phyloP scores from a whole-genome alignment of 257 asterid species.

The Nicotiana sylvestris region DNA sequence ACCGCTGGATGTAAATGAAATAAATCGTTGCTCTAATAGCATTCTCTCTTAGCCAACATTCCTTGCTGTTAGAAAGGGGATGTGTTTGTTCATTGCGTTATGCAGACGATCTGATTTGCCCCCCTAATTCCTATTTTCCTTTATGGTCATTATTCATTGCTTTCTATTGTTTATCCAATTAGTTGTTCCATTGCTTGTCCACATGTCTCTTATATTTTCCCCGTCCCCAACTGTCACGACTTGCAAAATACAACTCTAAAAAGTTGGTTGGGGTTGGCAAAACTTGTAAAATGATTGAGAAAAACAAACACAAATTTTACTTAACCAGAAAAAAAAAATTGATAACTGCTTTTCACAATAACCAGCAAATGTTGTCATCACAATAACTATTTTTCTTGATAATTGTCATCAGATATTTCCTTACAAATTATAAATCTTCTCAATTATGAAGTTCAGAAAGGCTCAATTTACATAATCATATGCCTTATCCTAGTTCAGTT shows the following conservation, averaged over 20 bases:
- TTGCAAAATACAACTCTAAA: not conserved
- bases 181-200: not conserved
- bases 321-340: not conserved
- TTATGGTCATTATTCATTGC: not conserved
- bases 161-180: not conserved
- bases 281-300: not conserved
- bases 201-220: not conserved
- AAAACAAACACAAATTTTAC: not conserved
- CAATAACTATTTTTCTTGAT: not conserved
- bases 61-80: not conserved
- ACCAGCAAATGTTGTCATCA: not conserved
- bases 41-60: slow-evolving; percentile 5
- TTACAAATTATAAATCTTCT: not conserved
- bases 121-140: not conserved
- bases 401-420: not conserved
- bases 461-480: not conserved
- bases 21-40: not conserved
- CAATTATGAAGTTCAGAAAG: not conserved
- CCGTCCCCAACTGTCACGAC: not conserved
- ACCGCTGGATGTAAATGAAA: not conserved
- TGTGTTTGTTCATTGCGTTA: not conserved
- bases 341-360: no score
- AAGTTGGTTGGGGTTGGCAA: slow-evolving; percentile 5
- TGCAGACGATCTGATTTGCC: not conserved
- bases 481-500: not conserved